Conservation (phyloP, 2,329 filamentous ascomycete species). For the Arthrocladium fulminans region DNA sequence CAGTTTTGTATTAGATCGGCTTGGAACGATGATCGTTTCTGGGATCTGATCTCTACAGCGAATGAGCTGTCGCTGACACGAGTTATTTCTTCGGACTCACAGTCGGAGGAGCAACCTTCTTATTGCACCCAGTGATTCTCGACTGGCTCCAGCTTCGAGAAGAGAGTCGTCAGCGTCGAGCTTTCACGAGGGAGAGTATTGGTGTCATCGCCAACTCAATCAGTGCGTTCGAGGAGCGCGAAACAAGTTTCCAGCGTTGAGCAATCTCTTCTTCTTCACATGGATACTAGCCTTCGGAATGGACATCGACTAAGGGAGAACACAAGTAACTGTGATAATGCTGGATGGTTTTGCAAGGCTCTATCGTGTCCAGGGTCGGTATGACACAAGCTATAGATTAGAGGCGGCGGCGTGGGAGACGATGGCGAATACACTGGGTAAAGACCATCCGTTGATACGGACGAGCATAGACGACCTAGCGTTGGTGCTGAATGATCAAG, state of each 20-base stretch:
- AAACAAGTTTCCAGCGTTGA: constrained; percentile 8
- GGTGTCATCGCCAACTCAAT: constrained; percentile 8
- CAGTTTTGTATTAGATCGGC: no score
- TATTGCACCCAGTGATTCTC: constrained; percentile 10
- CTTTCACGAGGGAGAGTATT: constrained; percentile 8
- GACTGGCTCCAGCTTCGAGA: constrained; percentile 12
- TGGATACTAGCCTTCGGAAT: constrained; percentile 10
- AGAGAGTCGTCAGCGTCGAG: constrained; percentile 4
- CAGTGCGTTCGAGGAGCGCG: not conserved
- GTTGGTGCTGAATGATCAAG: no score
- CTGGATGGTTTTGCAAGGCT: constrained; percentile 15
- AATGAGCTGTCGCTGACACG: constrained; percentile 10
- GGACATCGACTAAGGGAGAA: constrained; percentile 9
- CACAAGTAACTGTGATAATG: constrained; percentile 10
- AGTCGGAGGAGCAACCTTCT: constrained; percentile 7
- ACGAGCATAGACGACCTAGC: no score
- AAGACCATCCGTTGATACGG: no score
- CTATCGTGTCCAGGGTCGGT: constrained; percentile 15
- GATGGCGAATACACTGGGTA: no score
- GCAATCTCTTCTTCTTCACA: constrained; percentile 9
- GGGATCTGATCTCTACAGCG: constrained; percentile 7
- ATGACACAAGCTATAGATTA: constrained; percentile 10
- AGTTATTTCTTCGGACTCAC: constrained; percentile 1
- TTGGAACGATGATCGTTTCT: constrained; percentile 8
- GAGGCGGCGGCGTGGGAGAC: no score